Evolutionary conservation across 495 filamentous ascomycete species (phyloP).

Genomic region (Cryomyces minteri): DNA sequence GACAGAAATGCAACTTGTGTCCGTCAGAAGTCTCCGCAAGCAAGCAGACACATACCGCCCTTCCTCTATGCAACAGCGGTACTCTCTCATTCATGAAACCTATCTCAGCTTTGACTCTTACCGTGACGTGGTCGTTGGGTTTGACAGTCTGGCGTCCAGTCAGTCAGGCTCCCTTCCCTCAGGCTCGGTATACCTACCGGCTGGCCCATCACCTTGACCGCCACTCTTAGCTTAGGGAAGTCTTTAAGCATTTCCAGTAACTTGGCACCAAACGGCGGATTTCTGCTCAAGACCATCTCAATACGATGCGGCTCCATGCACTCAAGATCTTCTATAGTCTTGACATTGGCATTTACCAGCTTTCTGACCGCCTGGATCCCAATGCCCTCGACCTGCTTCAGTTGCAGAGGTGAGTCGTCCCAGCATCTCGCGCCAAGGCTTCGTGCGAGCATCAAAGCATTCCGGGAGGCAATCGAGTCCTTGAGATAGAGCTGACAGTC

Average conservation of each 20-base stretch:
- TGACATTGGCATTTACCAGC: conserved; percentile 51
- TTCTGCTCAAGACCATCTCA: conserved; percentile 56
- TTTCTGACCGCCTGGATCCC: conserved; percentile 64
- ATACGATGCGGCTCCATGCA: conserved; percentile 48
- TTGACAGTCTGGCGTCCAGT: conserved; percentile 19
- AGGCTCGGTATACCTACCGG: conserved; percentile 18
- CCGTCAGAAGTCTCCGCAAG: conserved; percentile 64
- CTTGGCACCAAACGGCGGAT: conserved; percentile 68
- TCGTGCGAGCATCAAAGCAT: conserved; percentile 61
- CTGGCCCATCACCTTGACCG: conserved; percentile 29
- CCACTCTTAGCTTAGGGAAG: conserved; percentile 60
- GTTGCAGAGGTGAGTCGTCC: conserved; percentile 69
- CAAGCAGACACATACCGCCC: conserved; percentile 49
- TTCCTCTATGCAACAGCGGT: conserved; percentile 39
- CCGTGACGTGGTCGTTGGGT: conserved; percentile 25
- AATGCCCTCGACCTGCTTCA: conserved; percentile 75
- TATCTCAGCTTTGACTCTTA: conserved; percentile 50
- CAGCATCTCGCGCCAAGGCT: conserved; percentile 65
- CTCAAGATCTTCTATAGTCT: conserved; percentile 52
- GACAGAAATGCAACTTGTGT: conserved; percentile 54
- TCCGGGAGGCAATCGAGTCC: conserved; percentile 47
- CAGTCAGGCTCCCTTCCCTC: too few relatives aligned
- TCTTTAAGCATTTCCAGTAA: conserved; percentile 40
- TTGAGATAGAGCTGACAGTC: conserved; percentile 57
- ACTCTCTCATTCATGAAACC: conserved; percentile 53